These are phyloP conservation scores for Capsicum chinense DNA, from an alignment of 257 asterid species.

Conservation along the genomic window DNA sequence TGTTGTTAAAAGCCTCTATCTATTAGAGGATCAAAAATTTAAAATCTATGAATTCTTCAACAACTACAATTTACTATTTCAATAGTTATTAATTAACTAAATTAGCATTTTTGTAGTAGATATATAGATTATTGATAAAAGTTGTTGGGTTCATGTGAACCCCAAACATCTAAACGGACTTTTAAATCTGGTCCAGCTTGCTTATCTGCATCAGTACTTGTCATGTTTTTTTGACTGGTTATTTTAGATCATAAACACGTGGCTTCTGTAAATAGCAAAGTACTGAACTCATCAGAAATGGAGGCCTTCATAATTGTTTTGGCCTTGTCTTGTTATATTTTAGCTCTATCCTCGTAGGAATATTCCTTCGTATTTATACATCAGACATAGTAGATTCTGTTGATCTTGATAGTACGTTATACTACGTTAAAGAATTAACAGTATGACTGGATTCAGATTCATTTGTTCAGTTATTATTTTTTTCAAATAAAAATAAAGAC, in stretches of 20 bases:
- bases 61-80: background rate
- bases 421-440: no score
- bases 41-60: background rate
- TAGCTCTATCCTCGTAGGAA: background rate
- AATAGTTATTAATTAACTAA: background rate
- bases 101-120: background rate
- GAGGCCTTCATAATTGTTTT: background rate
- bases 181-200: background rate
- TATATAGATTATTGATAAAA: background rate
- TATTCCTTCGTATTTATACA: background rate
- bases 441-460: background rate
- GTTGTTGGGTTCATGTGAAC: background rate
- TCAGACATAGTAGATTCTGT: background rate
- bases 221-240: background rate
- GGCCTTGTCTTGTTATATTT: background rate
- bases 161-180: no score
- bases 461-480: background rate
- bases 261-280: constrained; percentile 3
- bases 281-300: background rate
- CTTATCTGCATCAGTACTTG: background rate
- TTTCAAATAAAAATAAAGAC: no score
- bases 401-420: background rate
- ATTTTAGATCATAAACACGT: background rate
- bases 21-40: accelerated
- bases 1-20: background rate